Base-by-base conservation (phyloP, 2,329 filamentous ascomycete species). In the Fusarium sp. region DNA sequence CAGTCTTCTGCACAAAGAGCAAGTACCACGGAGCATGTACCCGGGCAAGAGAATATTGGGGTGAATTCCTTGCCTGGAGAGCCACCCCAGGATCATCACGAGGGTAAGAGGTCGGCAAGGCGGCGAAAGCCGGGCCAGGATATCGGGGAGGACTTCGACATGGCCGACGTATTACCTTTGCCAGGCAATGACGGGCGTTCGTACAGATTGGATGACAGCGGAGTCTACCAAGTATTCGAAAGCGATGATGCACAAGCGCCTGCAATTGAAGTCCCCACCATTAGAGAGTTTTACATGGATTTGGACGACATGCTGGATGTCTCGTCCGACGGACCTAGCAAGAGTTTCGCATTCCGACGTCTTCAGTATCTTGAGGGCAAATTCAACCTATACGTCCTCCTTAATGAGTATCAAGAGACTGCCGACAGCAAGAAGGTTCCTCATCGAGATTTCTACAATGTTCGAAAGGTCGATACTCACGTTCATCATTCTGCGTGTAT, bases 401-500 rank as follows among this genome's bases (percentile, higher is more conserved):
- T 98, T 60, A 98, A 99, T 76, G 96, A 97, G 78, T 98, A 98
- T 72, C 94, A 98, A 76, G 96, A 99, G 79, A 96, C 96, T 52
- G 95, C 96, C 61, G 96, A 99, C 82, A 97, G 93, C 78, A 99
- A 99, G 79, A 95, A 92, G 73, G 96, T 98, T 55, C 96, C 96
- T 4, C 96, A 99, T 79, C 90, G 96, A 82, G 96, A 99, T 80
- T 99, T 99, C 77, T 99, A 99, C 83, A 99, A 99, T 76, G 96
- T 99, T 48, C 88, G 96, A 76, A 99, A 99, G 79, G 96, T 99
- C 50, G 96, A 99, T 77, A 99, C 96, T 10, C 96, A 99, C 85
- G 96, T 99, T 72, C 96, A 99, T 77, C 96, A 99, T 79, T 99
- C 96, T 17, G 96, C 96, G 23, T 99, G 96, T 78, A 99, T 99